These are phyloP conservation scores for Crithidia sp. DNA, from an alignment of 208 protist species.

Conservation along the genomic window DNA sequence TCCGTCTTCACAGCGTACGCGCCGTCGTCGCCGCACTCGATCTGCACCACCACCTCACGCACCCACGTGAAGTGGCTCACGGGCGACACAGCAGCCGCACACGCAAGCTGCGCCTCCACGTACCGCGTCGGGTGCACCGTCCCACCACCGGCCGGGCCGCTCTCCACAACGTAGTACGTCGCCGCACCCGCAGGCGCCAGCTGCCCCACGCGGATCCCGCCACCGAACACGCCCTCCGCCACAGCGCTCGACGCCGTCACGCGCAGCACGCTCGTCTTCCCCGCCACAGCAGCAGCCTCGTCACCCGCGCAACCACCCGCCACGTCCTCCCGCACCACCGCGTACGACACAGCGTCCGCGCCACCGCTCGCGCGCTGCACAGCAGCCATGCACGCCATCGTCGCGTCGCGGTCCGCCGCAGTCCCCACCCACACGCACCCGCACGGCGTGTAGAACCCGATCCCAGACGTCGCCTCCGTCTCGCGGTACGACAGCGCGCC, in stretches of 20 bases:
- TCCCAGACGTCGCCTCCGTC: conserved; percentile 27
- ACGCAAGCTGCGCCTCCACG: conserved; percentile 27
- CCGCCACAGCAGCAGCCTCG: conserved; percentile 6
- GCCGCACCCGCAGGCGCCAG: conserved; percentile 12
- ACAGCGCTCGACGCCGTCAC: conserved; percentile 12
- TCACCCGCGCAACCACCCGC: background rate
- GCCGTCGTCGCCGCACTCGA: conserved; percentile 1
- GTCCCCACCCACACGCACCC: conserved; percentile 24
- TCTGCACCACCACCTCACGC: conserved; percentile 25
- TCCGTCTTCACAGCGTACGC: conserved; percentile 28
- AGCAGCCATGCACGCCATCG: conserved; percentile 12
- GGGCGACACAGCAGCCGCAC: conserved; percentile 15
- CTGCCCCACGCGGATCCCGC: conserved; percentile 17
- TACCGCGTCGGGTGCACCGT: conserved; percentile 36
- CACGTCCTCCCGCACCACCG: conserved; percentile 16
- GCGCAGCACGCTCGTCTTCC: conserved; percentile 22
- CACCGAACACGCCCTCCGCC: conserved; percentile 23
- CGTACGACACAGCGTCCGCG: background rate
- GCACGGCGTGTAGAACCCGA: conserved; percentile 29
- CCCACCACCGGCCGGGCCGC: conserved; percentile 19
- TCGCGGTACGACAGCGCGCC: conserved; percentile 17
- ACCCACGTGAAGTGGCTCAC: conserved; percentile 16
- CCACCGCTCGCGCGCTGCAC: conserved; percentile 11
- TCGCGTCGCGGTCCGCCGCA: conserved; percentile 3
- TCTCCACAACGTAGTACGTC: conserved; percentile 38